Evolutionary conservation across 2,329 filamentous ascomycete genomes (phyloP), one percentile per base, ranked within the genome.

Genomic region (Penicillium rolfsii): DNA sequence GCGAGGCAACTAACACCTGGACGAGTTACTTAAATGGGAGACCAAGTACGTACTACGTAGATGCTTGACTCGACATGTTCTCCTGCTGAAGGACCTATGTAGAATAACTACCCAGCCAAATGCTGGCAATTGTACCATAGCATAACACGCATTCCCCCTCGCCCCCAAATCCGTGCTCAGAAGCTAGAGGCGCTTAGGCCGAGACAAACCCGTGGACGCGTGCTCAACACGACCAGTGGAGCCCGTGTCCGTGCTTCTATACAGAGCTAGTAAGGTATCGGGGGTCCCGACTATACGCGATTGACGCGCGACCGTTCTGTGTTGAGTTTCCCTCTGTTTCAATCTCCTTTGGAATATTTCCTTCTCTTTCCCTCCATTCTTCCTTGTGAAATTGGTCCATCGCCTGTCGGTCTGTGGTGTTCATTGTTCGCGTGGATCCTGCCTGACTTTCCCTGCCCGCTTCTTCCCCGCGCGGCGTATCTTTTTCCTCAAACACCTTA

Each of bases 191-290:
- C 22, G 22, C 35, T 52, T 38, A 33, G 26, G 53, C 36, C 28
- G 19, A 43, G 52, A 46, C 52, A 59, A 59, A 50, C 33, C 57
- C 60, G 58, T 58, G 60, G 55, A 70, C 68, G 68, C 67, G 68
- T 70, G 63, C 67, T 66, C 59, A 69, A 69, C 67, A 67, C 65
- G 64, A 64, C 63, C 61, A 55, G 67, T 69, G 67, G 66, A 63
- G 58, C 59, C 57, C 28, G 52, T 49, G 67, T 70, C 67, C 66
- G 67, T 70, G 67, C 67, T 43, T 67, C 65, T 70, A 69, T 68
- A 70, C 67, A 63, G 59, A 62, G 61, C 67, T 67, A 68, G 65
- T 67, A 65, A 22, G 52, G 52, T 28, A 52, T 40, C 19, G 50
- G 33, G 48, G 41, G 54, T 33, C 14, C 36, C 24, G 49, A 64